phyloP scores from a whole-genome alignment of 495 filamentous ascomycete species.

The Penicillium samsonianum region DNA sequence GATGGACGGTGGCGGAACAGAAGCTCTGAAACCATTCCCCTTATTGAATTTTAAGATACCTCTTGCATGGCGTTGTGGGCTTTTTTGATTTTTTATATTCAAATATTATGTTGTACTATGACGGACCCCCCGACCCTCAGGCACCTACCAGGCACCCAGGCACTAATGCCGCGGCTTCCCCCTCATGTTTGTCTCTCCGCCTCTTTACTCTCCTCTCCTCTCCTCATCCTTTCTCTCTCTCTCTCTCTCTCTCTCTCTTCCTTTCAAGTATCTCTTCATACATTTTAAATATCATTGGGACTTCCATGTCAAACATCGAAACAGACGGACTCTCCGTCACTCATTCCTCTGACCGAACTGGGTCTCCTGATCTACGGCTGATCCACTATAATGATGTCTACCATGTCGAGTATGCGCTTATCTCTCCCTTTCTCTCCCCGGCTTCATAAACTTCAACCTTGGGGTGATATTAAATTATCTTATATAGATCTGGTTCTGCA shows the following conservation, averaged over 20 bases:
- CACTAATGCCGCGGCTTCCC: conserved; percentile 11
- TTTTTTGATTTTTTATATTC: conserved; percentile 9
- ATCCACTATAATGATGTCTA: conserved; percentile 94
- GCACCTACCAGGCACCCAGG: conserved; percentile 17
- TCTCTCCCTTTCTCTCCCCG: not conserved
- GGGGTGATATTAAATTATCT: not conserved
- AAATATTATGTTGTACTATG: not conserved
- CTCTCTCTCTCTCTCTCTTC: not conserved
- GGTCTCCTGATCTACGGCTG: conserved; percentile 70
- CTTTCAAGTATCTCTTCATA: not conserved
- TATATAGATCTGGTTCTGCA: conserved; percentile 57
- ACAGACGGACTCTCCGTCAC: conserved; percentile 48
- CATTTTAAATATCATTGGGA: not conserved
- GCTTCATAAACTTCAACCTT: no score
- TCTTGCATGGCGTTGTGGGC: conserved; percentile 28
- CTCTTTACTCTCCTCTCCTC: not conserved
- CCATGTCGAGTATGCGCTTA: conserved; percentile 66
- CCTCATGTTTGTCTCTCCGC: conserved; percentile 16
- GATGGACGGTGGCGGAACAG: conserved; percentile 50
- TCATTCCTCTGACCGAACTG: conserved; percentile 52
- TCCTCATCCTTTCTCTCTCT: conserved; percentile 8
- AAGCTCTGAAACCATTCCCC: conserved; percentile 28
- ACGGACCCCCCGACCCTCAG: conserved; percentile 12
- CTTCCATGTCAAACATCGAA: conserved; percentile 35
- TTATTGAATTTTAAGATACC: conserved; percentile 23